These are phyloP conservation scores for Auriscalpium vulgare DNA, from an alignment of 768 basidiomycete genomes.

Conservation along the genomic window DNA sequence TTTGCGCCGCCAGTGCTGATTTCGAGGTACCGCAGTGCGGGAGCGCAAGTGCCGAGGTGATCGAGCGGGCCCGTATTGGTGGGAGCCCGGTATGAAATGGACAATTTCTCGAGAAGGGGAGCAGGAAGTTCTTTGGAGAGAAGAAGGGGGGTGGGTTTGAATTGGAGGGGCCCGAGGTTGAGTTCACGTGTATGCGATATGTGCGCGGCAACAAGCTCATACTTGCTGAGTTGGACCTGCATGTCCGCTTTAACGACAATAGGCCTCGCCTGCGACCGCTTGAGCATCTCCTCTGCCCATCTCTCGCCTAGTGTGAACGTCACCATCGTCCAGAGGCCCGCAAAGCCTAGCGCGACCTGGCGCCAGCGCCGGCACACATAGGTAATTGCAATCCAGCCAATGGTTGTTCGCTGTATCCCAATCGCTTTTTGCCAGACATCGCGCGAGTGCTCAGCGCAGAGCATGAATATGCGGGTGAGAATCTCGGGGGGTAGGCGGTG, in stretches of 20 bases:
- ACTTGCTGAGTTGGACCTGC: not conserved
- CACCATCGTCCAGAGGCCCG: not conserved
- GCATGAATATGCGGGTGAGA: not conserved
- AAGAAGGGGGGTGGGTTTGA: not conserved
- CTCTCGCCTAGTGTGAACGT: not conserved
- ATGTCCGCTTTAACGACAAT: not conserved
- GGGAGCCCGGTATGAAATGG: not conserved
- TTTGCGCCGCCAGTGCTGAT: not conserved
- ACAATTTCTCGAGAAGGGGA: not conserved
- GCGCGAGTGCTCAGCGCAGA: not conserved
- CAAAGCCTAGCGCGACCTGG: not conserved
- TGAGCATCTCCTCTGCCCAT: not conserved
- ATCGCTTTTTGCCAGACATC: too few species aligned
- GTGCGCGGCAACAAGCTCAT: not conserved
- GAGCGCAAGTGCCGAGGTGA: not conserved
- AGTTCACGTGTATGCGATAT: not conserved
- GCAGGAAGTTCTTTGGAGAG: not conserved
- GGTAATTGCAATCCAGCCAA: not conserved
- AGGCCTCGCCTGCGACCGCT: not conserved
- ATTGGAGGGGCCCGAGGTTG: not conserved
- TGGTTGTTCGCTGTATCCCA: not conserved
- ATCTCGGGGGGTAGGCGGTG: not conserved
- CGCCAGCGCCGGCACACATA: not conserved
- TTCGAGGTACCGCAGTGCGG: not conserved
- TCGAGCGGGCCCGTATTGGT: not conserved